These are phyloP conservation scores for Termitomyces sp. DNA, from an alignment of 768 basidiomycete genomes.

Conservation along the genomic window DNA sequence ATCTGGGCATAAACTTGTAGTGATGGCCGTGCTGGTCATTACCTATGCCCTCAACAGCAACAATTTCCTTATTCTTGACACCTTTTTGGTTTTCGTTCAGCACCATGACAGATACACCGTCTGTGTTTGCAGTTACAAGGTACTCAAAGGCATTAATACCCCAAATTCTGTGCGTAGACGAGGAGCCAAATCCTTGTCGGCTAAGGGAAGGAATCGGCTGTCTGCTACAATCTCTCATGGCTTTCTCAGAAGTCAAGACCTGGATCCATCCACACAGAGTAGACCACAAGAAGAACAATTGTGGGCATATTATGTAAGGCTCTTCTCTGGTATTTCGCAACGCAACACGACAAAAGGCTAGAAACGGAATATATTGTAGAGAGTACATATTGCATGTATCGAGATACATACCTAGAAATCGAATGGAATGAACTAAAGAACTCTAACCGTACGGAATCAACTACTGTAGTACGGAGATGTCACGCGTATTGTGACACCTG, in stretches of 20 bases:
- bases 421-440: too few relatives aligned
- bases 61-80: constrained; percentile 57
- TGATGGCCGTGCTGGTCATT: constrained; percentile 12
- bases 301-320: constrained; percentile 55
- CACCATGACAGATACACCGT: constrained; percentile 51
- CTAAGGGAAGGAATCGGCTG: constrained; percentile 57
- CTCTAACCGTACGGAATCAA: too few relatives aligned
- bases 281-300: background rate
- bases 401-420: too few relatives aligned
- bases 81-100: constrained; percentile 66
- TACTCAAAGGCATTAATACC: constrained; percentile 48
- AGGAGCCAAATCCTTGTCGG: constrained; percentile 60
- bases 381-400: too few relatives aligned
- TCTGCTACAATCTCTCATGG: constrained; percentile 53
- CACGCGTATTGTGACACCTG: too few relatives aligned
- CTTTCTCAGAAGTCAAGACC: constrained; percentile 58
- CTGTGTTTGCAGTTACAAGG: constrained; percentile 50
- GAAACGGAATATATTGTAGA: too few relatives aligned
- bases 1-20: background rate
- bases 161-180: constrained; percentile 60
- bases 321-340: too few relatives aligned
- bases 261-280: constrained; percentile 13
- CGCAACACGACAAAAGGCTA: too few relatives aligned
- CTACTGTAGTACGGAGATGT: too few relatives aligned
- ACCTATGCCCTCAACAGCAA: constrained; percentile 60